Conservation (phyloP, 2,329 filamentous ascomycete genomes). For the Sporothrix pallida region DNA sequence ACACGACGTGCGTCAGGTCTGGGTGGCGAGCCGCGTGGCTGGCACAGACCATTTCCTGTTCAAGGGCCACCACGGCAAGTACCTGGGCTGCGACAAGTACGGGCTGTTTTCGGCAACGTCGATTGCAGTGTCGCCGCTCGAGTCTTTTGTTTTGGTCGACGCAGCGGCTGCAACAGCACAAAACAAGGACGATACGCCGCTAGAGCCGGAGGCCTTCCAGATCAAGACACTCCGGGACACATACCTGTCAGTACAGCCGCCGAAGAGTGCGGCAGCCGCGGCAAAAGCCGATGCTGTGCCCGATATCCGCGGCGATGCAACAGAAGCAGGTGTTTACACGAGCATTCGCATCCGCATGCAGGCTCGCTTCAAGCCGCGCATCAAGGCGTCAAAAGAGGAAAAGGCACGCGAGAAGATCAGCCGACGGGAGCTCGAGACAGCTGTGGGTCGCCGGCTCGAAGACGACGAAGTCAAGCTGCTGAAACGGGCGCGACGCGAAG, state of each 20-base stretch:
- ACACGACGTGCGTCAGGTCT: constrained; percentile 94
- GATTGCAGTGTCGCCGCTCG: constrained; percentile 82
- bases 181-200: constrained; percentile 44
- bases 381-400: constrained; percentile 80
- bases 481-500: constrained; percentile 82
- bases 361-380: constrained; percentile 84
- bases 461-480: constrained; percentile 86
- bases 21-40: constrained; percentile 82
- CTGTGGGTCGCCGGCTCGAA: constrained; percentile 74
- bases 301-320: constrained; percentile 78
- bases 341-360: constrained; percentile 89
- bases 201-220: constrained; percentile 66
- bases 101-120: constrained; percentile 77
- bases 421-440: constrained; percentile 80
- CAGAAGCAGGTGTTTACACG: constrained; percentile 69
- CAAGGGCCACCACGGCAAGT: constrained; percentile 89
- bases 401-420: constrained; percentile 86
- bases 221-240: constrained; percentile 75
- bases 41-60: constrained; percentile 84
- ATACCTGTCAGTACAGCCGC: constrained; percentile 68
- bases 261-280: constrained; percentile 41
- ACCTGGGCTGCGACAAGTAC: constrained; percentile 83
- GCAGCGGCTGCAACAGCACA: constrained; percentile 58
- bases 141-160: constrained; percentile 75
- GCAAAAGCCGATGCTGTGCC: constrained; percentile 55